Percentiles rank a stretch among this genome's conserved stretches.
Evolutionary conservation across 164 flowering plant species (phyloP).

Genomic region (Kalanchoe fedtschenkoi): DNA sequence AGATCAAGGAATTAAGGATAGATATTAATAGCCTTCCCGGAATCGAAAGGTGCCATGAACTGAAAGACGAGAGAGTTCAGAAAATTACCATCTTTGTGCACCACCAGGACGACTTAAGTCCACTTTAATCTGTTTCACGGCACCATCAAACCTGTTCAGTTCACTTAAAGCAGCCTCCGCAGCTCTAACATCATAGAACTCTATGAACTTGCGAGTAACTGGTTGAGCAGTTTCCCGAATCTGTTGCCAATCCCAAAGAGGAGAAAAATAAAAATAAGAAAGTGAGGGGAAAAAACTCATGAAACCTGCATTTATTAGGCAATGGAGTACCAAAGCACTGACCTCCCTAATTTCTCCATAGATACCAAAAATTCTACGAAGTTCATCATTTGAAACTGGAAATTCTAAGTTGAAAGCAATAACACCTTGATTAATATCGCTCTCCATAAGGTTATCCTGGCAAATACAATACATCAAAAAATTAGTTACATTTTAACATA

Average conservation of each 20-base stretch:
- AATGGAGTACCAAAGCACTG: constrained; percentile 8
- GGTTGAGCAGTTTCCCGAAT: constrained; percentile 47
- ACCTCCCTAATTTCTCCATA: constrained; percentile 80
- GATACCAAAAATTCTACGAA: constrained; percentile 51
- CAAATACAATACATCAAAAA: constrained; percentile 1
- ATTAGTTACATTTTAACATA: not conserved
- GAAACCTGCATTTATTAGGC: not conserved
- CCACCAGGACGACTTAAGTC: constrained; percentile 27
- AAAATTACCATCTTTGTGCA: constrained; percentile 29
- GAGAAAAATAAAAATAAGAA: not conserved
- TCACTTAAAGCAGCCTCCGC: constrained; percentile 57
- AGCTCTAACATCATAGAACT: constrained; percentile 21
- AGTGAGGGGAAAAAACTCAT: not conserved
- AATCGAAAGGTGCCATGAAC: too few relatives aligned
- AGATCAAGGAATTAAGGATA: too few relatives aligned
- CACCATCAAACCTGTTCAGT: constrained; percentile 49
- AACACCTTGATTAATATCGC: constrained; percentile 54
- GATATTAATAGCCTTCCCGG: too few relatives aligned
- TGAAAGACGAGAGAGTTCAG: not conserved
- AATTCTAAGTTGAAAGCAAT: constrained; percentile 58
- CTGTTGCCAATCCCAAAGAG: constrained; percentile 20
- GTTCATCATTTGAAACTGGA: constrained; percentile 61
- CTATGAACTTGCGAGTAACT: constrained; percentile 25
- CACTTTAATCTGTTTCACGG: constrained; percentile 18
- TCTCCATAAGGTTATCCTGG: constrained; percentile 61